Percentiles rank a stretch among this genome's conserved stretches.
Evolutionary conservation across 2,329 filamentous ascomycete genomes (phyloP).

Genomic region (Microcera coccophila): DNA sequence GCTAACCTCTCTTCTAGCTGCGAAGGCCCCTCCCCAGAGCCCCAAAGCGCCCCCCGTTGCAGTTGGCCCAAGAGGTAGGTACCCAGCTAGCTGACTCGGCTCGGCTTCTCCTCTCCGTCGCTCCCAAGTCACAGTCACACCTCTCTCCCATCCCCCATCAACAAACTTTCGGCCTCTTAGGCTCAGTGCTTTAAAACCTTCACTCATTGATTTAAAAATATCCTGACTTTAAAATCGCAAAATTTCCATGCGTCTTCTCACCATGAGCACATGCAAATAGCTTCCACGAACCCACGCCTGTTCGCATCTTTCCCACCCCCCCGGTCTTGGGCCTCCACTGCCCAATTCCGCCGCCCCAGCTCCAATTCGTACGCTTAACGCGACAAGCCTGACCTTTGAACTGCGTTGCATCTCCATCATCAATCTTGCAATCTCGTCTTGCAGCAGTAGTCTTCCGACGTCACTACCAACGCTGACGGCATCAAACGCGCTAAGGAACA

Average conservation of each 20-base stretch:
- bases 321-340: slow-evolving; percentile 17
- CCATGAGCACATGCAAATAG: slow-evolving; percentile 13
- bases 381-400: slow-evolving; percentile 13
- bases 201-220: no score
- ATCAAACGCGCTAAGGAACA: background rate
- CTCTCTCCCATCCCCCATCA: no score
- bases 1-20: no score
- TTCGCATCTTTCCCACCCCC: slow-evolving; percentile 10
- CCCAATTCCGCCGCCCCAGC: slow-evolving; percentile 12
- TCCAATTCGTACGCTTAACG: slow-evolving; percentile 9
- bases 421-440: background rate
- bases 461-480: background rate
- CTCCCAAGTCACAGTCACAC: no score
- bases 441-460: slow-evolving; percentile 15
- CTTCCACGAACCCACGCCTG: slow-evolving; percentile 8
- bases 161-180: no score
- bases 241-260: slow-evolving; percentile 4
- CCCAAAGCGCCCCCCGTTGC: no score
- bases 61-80: no score
- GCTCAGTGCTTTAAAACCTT: no score
- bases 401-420: slow-evolving; percentile 1
- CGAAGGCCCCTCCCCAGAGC: no score
- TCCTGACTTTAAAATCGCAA: no score
- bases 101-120: no score
- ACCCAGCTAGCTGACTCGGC: no score